Evolutionary conservation across 345 rosid species (phyloP).

Genomic region (Boechera stricta): DNA sequence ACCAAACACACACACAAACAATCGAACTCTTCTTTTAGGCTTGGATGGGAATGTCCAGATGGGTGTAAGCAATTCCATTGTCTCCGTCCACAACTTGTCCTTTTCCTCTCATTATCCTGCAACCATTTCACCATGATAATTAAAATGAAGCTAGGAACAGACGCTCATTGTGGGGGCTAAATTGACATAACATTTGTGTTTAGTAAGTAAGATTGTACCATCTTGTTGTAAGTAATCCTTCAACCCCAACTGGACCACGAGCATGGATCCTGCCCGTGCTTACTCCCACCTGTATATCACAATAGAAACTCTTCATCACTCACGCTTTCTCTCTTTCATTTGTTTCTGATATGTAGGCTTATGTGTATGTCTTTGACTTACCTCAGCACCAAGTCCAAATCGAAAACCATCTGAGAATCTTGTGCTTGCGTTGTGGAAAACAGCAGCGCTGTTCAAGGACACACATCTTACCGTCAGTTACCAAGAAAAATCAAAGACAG

Average conservation of each 20-base stretch:
- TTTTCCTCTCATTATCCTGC: slow-evolving; percentile 91
- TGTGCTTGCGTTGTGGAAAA: slow-evolving; percentile 96
- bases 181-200: background rate
- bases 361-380: slow-evolving; percentile 38
- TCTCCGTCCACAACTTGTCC: slow-evolving; percentile 98
- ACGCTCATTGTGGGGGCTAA: background rate
- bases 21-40: slow-evolving; percentile 28
- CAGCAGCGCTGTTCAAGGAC: slow-evolving; percentile 81
- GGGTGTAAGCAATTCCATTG: slow-evolving; percentile 72
- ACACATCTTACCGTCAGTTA: slow-evolving; percentile 25
- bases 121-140: slow-evolving; percentile 19
- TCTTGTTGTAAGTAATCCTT: slow-evolving; percentile 92
- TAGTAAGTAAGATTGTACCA: slow-evolving; percentile 56
- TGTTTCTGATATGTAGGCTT: background rate
- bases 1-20: slow-evolving; percentile 26
- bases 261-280: slow-evolving; percentile 98
- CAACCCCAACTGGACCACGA: slow-evolving; percentile 99
- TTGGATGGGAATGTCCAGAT: slow-evolving; percentile 60
- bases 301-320: slow-evolving; percentile 14
- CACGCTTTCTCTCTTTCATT: background rate
- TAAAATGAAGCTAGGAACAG: background rate
- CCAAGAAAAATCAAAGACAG: background rate
- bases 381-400: slow-evolving; percentile 99
- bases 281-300: slow-evolving; percentile 76
- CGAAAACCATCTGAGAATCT: slow-evolving; percentile 98